Conservation (phyloP, 768 basidiomycete species). For the Asterophora parasitica region DNA sequence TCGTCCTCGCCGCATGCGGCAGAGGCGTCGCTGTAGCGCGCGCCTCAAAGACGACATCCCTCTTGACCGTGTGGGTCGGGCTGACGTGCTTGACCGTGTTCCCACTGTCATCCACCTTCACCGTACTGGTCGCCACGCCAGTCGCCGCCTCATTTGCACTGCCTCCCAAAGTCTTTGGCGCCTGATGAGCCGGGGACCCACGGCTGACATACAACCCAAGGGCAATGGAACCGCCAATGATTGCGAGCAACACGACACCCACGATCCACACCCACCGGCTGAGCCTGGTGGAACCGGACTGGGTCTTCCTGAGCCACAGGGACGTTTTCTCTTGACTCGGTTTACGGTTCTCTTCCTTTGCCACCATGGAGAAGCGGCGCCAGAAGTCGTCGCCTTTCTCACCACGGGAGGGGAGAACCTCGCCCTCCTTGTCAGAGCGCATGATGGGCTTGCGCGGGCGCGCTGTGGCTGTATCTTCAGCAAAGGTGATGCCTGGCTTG, state of each 20-base stretch:
- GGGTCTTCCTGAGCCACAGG: constrained; percentile 63
- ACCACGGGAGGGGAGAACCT: constrained; percentile 60
- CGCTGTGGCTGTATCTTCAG: constrained; percentile 28
- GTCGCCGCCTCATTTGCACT: constrained; percentile 40
- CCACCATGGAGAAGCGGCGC: constrained; percentile 82
- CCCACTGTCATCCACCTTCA: constrained; percentile 12
- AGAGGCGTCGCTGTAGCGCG: neutral
- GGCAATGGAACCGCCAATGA: constrained; percentile 51
- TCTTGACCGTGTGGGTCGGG: constrained; percentile 57
- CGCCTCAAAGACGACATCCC: constrained; percentile 8
- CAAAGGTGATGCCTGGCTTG: constrained; percentile 38
- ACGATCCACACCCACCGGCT: constrained; percentile 69
- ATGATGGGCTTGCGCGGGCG: constrained; percentile 47
- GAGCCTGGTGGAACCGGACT: constrained; percentile 44
- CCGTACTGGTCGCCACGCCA: constrained; percentile 10
- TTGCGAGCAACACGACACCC: constrained; percentile 54
- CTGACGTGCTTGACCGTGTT: constrained; percentile 38
- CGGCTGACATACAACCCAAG: constrained; percentile 58
- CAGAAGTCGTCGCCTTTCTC: constrained; percentile 83
- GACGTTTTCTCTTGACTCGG: constrained; percentile 39
- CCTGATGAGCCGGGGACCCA: constrained; percentile 40
- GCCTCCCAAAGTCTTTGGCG: constrained; percentile 63
- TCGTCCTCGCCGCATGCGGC: neutral
- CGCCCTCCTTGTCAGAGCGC: constrained; percentile 64
- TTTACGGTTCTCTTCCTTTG: constrained; percentile 53